These are phyloP conservation scores for Ciborinia camelliae DNA, from an alignment of 2,329 filamentous ascomycete genomes.

Conservation along the genomic window DNA sequence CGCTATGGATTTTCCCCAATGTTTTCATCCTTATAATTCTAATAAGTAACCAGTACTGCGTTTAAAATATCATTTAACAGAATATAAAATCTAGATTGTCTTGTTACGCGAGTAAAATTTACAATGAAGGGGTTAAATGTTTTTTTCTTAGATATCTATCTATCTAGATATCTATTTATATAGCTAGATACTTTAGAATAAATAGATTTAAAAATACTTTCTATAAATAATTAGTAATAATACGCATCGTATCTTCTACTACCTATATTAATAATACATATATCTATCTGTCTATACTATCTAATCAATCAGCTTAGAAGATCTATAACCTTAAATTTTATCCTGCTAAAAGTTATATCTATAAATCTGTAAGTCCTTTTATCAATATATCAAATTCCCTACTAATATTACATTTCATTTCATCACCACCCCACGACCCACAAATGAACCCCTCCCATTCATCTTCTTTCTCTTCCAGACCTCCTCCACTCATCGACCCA, in stretches of 20 bases:
- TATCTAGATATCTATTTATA: too few relatives aligned
- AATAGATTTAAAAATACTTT: not conserved
- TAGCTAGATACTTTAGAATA: too few relatives aligned
- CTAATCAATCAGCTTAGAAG: not conserved
- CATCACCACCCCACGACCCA: constrained; percentile 7
- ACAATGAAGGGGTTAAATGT: constrained; percentile 5
- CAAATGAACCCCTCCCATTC: constrained; percentile 8
- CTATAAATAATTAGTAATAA: not conserved
- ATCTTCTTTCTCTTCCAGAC: not conserved
- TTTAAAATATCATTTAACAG: not conserved
- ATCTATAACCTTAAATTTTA: not conserved
- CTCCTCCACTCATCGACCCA: constrained; percentile 3
- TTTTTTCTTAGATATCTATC: too few relatives aligned
- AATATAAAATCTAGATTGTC: not conserved
- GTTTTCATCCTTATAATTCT: too few relatives aligned
- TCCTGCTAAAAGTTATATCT: too few relatives aligned
- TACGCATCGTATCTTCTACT: not conserved
- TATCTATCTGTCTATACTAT: not conserved
- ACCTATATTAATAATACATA: too few relatives aligned
- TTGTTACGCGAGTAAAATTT: not conserved
- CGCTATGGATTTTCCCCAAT: not conserved
- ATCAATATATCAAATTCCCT: not conserved
- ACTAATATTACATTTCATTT: not conserved
- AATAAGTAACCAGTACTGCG: not conserved
- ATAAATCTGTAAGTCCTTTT: not conserved